Evolutionary conservation across 2,329 filamentous ascomycete genomes (phyloP).

Genomic region (Cordyceps fumosorosea): DNA sequence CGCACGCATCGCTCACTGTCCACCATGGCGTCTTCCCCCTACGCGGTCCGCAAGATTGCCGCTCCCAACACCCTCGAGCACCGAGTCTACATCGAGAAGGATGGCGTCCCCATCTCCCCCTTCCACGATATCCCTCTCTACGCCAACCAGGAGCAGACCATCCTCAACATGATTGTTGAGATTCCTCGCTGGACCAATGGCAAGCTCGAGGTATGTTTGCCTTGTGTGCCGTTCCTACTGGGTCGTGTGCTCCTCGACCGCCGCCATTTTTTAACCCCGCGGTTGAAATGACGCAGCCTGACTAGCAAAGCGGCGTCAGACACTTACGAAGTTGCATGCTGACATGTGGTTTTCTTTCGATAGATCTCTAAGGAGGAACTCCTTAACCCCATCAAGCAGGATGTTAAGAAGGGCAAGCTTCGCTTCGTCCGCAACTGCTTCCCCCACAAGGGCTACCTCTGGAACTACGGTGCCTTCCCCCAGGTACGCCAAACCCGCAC

Average conservation of each 20-base stretch:
- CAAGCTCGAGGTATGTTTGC: slow-evolving; percentile 82
- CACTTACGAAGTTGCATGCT: background rate
- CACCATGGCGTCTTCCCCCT: slow-evolving; percentile 57
- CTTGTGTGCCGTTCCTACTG: background rate
- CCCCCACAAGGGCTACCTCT: slow-evolving; percentile 99
- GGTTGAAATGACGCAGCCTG: slow-evolving; percentile 11
- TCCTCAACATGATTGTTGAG: slow-evolving; percentile 99
- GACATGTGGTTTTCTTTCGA: background rate
- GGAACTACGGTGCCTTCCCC: slow-evolving; percentile 99
- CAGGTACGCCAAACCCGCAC: slow-evolving; percentile 53
- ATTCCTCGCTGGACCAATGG: slow-evolving; percentile 99
- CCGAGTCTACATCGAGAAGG: slow-evolving; percentile 96
- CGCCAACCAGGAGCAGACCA: slow-evolving; percentile 89
- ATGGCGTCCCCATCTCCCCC: slow-evolving; percentile 86
- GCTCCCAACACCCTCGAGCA: slow-evolving; percentile 91
- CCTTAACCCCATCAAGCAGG: slow-evolving; percentile 99
- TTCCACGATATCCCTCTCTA: slow-evolving; percentile 99
- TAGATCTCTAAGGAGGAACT: slow-evolving; percentile 98
- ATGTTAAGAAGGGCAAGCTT: slow-evolving; percentile 99
- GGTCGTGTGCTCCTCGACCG: slow-evolving; percentile 9
- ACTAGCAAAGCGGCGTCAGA: background rate
- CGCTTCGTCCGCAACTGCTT: slow-evolving; percentile 99
- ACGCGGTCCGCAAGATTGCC: slow-evolving; percentile 78
- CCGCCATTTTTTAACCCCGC: background rate
- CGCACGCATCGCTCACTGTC: slow-evolving; percentile 19